Base-by-base conservation (phyloP, 305 asterid species). In the Plantago lanceolata region DNA sequence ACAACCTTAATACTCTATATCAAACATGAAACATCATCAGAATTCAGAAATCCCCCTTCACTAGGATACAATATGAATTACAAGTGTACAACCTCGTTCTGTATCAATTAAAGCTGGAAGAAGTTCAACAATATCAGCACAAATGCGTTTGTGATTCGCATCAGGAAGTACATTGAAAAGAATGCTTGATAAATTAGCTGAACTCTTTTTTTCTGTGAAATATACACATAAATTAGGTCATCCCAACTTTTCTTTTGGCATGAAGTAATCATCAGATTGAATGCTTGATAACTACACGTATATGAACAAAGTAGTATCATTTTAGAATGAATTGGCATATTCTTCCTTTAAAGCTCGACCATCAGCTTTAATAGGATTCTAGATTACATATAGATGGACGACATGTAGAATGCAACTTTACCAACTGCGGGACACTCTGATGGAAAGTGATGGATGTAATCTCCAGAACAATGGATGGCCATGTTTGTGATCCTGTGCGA, bases 401-500 rank as follows among this genome's bases (percentile, higher is more conserved):
- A 55, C 61, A 56, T 2, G 8, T 16, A 55, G 18, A 52, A 55
- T 55, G 44, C 8, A 55, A 55, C 44, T 28, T 15, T 55, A 28
- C 43, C 43, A 18, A 29, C 44, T 56, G 17, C 4, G 37, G 57
- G 16, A 20, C 14, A 19, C 6, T 48, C 33, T 56, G 60, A 31
- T 56, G 60, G 60, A 56, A 52, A 40, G 45, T 15, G 3, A 40
- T 40, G 40, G 40, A 33, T 40, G 13, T 40, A 11, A 11, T 12
- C 45, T 40, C 15, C 7, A 13, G 7, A 35, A 35, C 13, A 35
- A 35, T 35, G 11, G 44, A 35, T 35, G n/a, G 8, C 44, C 44
- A 6, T 6, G 44, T 71, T 48, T 24, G 47, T 56, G 51, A 59
- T 50, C 52, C 51, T 14, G 47, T 59, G 68, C 66, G 68, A 53